Base-by-base conservation (phyloP, 1,284 basidiomycete genomes). In the Fereydounia khargensis region DNA sequence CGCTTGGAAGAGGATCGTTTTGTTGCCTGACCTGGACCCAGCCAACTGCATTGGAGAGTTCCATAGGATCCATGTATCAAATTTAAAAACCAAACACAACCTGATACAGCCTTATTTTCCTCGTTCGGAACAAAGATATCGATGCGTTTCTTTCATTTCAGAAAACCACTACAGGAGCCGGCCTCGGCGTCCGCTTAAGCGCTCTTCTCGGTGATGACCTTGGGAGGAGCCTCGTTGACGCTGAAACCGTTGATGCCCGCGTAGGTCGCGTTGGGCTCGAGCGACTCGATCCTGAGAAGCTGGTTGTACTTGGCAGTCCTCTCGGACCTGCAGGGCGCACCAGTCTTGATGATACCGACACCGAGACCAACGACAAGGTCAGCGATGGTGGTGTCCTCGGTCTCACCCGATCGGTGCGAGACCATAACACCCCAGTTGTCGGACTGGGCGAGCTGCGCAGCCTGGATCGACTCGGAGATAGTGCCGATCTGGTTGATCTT, bases 351-450 rank as follows among this genome's bases (percentile, higher is more conserved):
- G 80, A 95, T 88, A 67, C 92, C 92, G 47, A 83, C 83, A 65
- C 89, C 89, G 68, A 97, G 89, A 49, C 87, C 95, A 67, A 98
- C 91, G 58, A 86, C 86, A 64, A 99, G 86, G 80, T 98, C 94
- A 65, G 95, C 90, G 74, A 98, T 98, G 79, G 94, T 85, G 51
- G 72, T 65, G 53, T 75, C 76, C 72, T 77, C 73, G 34, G 76
- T 77, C 65, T 97, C 92, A 77, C 94, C 94, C 61, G 87, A 91
- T 71, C 95, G 91, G 85, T 98, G 95, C 60, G 92, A 97, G 78
- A 95, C 88, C 94, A 98, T 98, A 80, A 97, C 89, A 78, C 89
- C 91, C 94, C 94, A 98, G 62, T 89, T 89, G 77, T 91, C 90
- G 32, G 89, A 91, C 80, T 97, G 92, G 43, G 92, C 80, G 74